A percentile compares a stretch with the other conserved stretches of the same genome.
Evolutionary conservation across 2,329 filamentous ascomycete genomes (phyloP).

Genomic region (Colletotrichum sp.): DNA sequence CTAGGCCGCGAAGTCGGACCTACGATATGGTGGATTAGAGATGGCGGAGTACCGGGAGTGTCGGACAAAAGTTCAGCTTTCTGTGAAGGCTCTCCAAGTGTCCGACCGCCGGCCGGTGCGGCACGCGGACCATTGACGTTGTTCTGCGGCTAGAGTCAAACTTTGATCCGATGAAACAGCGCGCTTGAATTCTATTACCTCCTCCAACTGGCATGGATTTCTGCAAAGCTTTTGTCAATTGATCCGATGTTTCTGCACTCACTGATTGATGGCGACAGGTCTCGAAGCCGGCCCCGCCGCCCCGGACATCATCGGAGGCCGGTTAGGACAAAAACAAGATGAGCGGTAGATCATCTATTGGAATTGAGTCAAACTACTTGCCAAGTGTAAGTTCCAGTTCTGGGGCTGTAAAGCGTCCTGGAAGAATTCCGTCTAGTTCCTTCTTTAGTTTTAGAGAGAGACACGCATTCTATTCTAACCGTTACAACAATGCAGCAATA

Average conservation of each 20-base stretch:
- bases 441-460: not conserved
- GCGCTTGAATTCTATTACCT: not conserved
- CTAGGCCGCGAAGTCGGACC: not conserved
- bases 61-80: not conserved
- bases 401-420: not conserved
- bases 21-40: not conserved
- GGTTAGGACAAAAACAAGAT: not conserved
- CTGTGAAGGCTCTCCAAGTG: not conserved
- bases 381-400: not conserved
- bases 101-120: not conserved
- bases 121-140: not conserved
- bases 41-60: not conserved
- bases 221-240: not conserved
- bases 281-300: not conserved
- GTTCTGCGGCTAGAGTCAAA: not conserved
- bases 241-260: not conserved
- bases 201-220: not conserved
- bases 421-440: not conserved
- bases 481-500: not conserved
- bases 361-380: not conserved
- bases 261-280: not conserved
- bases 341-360: not conserved
- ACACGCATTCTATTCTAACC: not conserved
- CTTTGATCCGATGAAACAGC: conserved; percentile 8
- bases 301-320: not conserved